Evolutionary conservation across 2,329 filamentous ascomycete genomes (phyloP).

Genomic region (Sordariomycetes sp.): DNA sequence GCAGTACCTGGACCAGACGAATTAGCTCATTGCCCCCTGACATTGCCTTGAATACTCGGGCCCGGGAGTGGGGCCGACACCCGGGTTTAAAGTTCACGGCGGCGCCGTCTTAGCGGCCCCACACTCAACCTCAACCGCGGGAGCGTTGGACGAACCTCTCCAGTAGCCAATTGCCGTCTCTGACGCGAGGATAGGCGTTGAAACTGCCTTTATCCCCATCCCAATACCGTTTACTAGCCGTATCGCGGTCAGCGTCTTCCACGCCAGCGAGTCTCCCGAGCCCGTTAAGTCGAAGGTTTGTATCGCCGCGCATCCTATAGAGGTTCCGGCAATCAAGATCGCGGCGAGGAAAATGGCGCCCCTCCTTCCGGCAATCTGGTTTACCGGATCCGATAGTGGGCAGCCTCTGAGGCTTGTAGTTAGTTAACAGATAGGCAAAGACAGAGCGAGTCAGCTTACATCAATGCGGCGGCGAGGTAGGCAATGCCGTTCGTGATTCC

Average conservation of each 20-base stretch:
- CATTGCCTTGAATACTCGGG: neutral
- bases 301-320: slow-evolving; percentile 17
- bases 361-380: slow-evolving; percentile 21
- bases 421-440: neutral
- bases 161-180: slow-evolving; percentile 32
- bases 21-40: neutral
- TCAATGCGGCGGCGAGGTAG: slow-evolving; percentile 19
- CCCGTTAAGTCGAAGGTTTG: neutral
- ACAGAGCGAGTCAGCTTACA: slow-evolving; percentile 6
- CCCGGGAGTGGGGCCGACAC: neutral
- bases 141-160: slow-evolving; percentile 19
- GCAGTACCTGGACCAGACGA: slow-evolving; percentile 12
- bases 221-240: slow-evolving; percentile 20
- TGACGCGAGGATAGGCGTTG: slow-evolving; percentile 29
- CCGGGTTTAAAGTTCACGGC: neutral
- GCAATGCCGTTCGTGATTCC: slow-evolving; percentile 20
- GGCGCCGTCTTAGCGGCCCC: neutral
- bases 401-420: slow-evolving; percentile 11
- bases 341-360: slow-evolving; percentile 23
- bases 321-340: slow-evolving; percentile 21
- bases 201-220: slow-evolving; percentile 35
- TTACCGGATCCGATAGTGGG: slow-evolving; percentile 21
- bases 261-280: slow-evolving; percentile 10
- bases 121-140: neutral
- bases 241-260: slow-evolving; percentile 16